Base-by-base conservation (phyloP, 2,329 filamentous ascomycete species). In the Trichoderma simmonsii region DNA sequence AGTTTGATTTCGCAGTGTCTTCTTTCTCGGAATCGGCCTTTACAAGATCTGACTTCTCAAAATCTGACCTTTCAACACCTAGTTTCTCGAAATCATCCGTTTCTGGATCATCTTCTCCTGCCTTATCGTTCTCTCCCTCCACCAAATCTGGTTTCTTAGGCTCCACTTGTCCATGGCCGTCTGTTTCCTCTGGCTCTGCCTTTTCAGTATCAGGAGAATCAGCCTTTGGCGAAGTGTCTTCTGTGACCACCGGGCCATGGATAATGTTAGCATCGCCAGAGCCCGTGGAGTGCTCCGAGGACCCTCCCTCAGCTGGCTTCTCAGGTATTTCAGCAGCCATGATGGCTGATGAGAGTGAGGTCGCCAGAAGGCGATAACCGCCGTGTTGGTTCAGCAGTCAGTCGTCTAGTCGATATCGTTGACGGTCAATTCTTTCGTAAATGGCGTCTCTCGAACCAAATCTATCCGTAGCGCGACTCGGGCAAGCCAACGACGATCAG, bases 321-420 rank as follows among this genome's bases (percentile, higher is more conserved):
- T 70, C 57, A 15, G 65, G 15, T 32, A 30, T 39, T 15, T 62
- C 64, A 26, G 30, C 59, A 36, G 56, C 34, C 70, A 71, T 71
- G 57, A 72, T 71, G 71, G 74, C 75, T 21, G 74, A 68, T 69
- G 72, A 18, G 6, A n/a, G 28, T 59, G 12, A 56, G 51, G 26
- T 51, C 63, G 62, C 54, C 70, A 12, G 28, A 57, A 71, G 68
- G 57, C n/a, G 54, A 76, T 70, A 28, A 24, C 48, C 18, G 48
- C 21, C 34, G 11, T 59, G 28, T 62, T 7, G 36, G 12, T 6
- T 48, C 48, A 28, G 32, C 48, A 26, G 14, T 57, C 32, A 6
- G 51, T 30, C 24, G 43, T 57, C 48, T 43, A 43, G 26, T 64
- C 56, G 34, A 12, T 34, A 18, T 64, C 3, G 48, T 28, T 57